Percentiles rank a stretch among this genome's conserved stretches.
Conservation (phyloP, 139 green algal genomes). For the Coelastrella sp. region DNA sequence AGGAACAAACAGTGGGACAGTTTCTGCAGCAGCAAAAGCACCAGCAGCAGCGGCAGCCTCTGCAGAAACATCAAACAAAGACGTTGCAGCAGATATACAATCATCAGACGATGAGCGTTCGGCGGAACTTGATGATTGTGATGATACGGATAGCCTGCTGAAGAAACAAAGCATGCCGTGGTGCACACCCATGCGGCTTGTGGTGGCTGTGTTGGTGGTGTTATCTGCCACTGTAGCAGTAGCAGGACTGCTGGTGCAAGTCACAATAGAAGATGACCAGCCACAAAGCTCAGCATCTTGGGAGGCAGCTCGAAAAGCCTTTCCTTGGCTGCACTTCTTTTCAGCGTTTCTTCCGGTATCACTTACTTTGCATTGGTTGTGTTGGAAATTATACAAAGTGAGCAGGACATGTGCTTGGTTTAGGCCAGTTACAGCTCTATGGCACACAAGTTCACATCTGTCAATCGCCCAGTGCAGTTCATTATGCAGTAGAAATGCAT, state of each 20-base stretch:
- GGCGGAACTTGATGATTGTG: background rate
- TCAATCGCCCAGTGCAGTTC: background rate
- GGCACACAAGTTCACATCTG: background rate
- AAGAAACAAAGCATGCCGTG: background rate
- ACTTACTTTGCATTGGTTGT: background rate
- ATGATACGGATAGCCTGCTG: background rate
- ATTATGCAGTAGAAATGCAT: too few relatives aligned
- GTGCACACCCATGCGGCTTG: background rate
- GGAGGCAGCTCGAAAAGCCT: background rate
- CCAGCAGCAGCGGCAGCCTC: background rate
- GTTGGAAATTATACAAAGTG: conserved; percentile 22
- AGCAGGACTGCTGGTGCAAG: conserved; percentile 4
- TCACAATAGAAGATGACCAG: background rate
- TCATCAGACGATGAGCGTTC: background rate
- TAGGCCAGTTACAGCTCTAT: background rate
- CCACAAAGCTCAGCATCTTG: background rate
- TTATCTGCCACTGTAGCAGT: background rate
- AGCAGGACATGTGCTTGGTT: background rate
- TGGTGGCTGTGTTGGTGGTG: background rate
- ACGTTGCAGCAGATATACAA: background rate
- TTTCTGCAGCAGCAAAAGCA: background rate
- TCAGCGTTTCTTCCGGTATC: background rate
- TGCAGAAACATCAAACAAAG: background rate
- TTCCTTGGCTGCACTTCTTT: conserved; percentile 33
- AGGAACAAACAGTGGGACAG: background rate